Percentiles rank a stretch among this genome's conserved stretches.
phyloP scores from a whole-genome alignment of 306 rosid species.

The Trichosanthes cucumerina region DNA sequence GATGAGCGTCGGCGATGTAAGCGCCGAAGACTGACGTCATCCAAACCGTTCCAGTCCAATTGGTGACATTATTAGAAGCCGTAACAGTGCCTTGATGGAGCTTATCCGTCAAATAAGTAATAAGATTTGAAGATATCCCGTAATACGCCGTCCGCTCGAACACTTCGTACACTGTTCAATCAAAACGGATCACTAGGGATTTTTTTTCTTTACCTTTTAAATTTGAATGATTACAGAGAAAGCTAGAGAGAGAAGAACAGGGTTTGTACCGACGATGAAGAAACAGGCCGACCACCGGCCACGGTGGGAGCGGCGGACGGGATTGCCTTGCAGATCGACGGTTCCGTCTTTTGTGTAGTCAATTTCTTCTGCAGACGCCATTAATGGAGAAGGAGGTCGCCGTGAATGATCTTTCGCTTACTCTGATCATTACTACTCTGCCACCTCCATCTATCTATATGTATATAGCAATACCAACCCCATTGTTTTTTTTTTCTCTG shows the following conservation, averaged over 20 bases:
- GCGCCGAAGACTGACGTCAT: conserved; percentile 80
- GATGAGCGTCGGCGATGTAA: conserved; percentile 67
- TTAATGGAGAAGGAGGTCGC: not conserved
- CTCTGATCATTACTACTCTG: not conserved
- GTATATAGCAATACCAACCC: not conserved
- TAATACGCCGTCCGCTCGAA: conserved; percentile 43
- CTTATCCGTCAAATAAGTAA: conserved; percentile 29
- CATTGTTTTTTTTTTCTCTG: not conserved
- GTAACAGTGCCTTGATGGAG: conserved; percentile 34
- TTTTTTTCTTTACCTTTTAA: too few relatives aligned
- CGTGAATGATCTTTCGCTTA: not conserved
- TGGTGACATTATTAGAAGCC: conserved; percentile 37
- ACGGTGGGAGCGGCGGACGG: conserved; percentile 48
- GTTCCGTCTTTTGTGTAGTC: conserved; percentile 67
- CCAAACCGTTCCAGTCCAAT: conserved; percentile 58
- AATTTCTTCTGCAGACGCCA: conserved; percentile 31
- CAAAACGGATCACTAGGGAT: too few relatives aligned
- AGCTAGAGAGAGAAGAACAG: too few relatives aligned
- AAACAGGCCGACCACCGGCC: conserved; percentile 92
- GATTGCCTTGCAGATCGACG: conserved; percentile 67
- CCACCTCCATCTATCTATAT: too few relatives aligned
- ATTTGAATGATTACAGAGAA: too few relatives aligned
- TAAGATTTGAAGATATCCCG: conserved; percentile 39
- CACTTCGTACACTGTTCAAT: conserved; percentile 22
- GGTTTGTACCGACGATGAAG: conserved; percentile 64